Evolutionary conservation across 805 yeast genomes (phyloP).

Genomic region (Candida succiphila): DNA sequence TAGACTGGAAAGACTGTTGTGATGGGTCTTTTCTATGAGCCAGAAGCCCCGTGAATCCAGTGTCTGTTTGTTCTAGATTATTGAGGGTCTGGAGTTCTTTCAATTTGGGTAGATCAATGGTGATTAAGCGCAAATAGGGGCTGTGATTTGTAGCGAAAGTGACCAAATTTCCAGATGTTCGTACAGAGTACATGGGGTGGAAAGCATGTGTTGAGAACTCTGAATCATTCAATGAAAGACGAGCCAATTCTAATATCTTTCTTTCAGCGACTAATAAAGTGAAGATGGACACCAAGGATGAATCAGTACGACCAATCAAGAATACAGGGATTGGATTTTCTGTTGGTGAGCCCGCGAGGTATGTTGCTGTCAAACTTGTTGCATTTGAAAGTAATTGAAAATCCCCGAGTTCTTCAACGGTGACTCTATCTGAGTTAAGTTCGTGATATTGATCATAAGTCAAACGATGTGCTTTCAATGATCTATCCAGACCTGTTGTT

Average conservation of each 20-base stretch:
- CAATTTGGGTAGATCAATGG: slow-evolving; percentile 34
- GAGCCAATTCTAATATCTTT: slow-evolving; percentile 25
- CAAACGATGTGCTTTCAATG: slow-evolving; percentile 27
- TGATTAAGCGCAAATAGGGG: slow-evolving; percentile 64
- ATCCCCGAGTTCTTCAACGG: slow-evolving; percentile 12
- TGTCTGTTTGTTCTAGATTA: neutral
- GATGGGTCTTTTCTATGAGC: slow-evolving; percentile 2
- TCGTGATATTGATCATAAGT: slow-evolving; percentile 5
- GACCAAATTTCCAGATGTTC: slow-evolving; percentile 21
- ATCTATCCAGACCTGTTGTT: slow-evolving; percentile 54
- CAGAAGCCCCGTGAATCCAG: slow-evolving; percentile 1
- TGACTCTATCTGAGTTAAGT: slow-evolving; percentile 5
- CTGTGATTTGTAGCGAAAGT: slow-evolving; percentile 69
- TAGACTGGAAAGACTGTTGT: slow-evolving; percentile 14
- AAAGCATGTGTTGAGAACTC: slow-evolving; percentile 59
- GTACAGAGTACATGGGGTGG: slow-evolving; percentile 39
- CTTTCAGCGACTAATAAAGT: slow-evolving; percentile 8
- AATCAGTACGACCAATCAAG: slow-evolving; percentile 49
- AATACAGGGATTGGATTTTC: slow-evolving; percentile 26
- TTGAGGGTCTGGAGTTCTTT: slow-evolving; percentile 8
- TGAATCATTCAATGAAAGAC: slow-evolving; percentile 61
- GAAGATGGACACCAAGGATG: slow-evolving; percentile 45
- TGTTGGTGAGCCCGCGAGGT: too few relatives aligned
- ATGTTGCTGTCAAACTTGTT: slow-evolving; percentile 33
- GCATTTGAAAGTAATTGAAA: slow-evolving; percentile 39